phyloP scores from a whole-genome alignment of 495 filamentous ascomycete species.

The Annulohypoxylon nitens region DNA sequence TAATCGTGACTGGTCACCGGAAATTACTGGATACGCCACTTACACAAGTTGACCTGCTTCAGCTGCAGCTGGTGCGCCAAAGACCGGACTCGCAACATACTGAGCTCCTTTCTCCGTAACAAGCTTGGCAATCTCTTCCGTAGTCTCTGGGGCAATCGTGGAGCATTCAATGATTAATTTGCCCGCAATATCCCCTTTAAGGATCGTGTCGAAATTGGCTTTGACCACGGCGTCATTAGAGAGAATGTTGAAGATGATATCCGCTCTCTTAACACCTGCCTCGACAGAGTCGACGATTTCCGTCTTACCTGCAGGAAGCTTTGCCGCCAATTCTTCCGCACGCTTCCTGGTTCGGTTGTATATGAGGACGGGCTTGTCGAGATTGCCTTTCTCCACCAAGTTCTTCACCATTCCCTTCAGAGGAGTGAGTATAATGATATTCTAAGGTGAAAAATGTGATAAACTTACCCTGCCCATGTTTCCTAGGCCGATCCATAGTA shows the following conservation, averaged over 20 bases:
- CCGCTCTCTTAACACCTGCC: slow-evolving; percentile 74
- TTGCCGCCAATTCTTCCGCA: slow-evolving; percentile 66
- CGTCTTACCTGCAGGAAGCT: slow-evolving; percentile 69
- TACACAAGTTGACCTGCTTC: slow-evolving; percentile 75
- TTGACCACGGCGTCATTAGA: slow-evolving; percentile 81
- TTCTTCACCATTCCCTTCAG: slow-evolving; percentile 87
- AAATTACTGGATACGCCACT: slow-evolving; percentile 26
- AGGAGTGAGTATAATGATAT: slow-evolving; percentile 35
- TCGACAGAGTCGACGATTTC: slow-evolving; percentile 70
- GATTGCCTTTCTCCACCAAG: slow-evolving; percentile 79
- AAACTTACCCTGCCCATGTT: slow-evolving; percentile 87
- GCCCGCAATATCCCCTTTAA: slow-evolving; percentile 69
- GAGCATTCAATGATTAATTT: slow-evolving; percentile 89
- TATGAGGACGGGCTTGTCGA: slow-evolving; percentile 76
- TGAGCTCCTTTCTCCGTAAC: slow-evolving; percentile 70
- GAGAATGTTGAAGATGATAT: slow-evolving; percentile 88
- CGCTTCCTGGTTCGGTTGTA: slow-evolving; percentile 81
- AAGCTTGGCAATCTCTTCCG: slow-evolving; percentile 69
- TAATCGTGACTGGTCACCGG: not conserved
- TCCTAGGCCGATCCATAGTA: slow-evolving; percentile 88
- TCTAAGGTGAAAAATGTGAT: not conserved
- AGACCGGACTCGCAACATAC: slow-evolving; percentile 86
- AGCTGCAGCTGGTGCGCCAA: slow-evolving; percentile 84
- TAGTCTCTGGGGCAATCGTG: slow-evolving; percentile 88
- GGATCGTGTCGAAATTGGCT: slow-evolving; percentile 64